Evolutionary conservation across 805 yeast species (phyloP), one percentile per base, ranked within the genome.

Genomic region (Wickerhamiella azymoides): DNA sequence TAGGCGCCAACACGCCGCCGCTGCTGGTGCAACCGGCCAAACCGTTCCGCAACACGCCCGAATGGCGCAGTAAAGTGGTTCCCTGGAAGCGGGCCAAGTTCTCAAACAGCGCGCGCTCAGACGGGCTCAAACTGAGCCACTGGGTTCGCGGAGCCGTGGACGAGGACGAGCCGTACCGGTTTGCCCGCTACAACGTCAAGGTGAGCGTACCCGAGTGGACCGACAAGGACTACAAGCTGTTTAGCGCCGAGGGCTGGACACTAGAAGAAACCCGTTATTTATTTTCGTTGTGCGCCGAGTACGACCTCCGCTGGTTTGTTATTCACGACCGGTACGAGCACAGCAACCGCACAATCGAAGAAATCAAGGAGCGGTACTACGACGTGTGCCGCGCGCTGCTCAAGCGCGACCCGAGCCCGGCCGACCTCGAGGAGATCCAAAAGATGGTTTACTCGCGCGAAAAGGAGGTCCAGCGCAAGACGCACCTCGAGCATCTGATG

Each of bases 1-100:
- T 92, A 36, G 98, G 99, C 5, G 88, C 92, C 35, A 85, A 85
- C 61, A 77, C 94, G 1, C 96, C 98, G 1, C 88, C 97, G 0
- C 74, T 73, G 7, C 72, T 71, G n/a, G 73, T 72, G n/a, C 68
- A 69, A 43, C 52, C 51, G 3, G 68, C 67, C 44, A 64, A 61
- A 44, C 71, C 76, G 51, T 78, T 78, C 57, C 80, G 79, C 51
- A 84, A 79, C 49, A 72, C 76, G 53, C 69, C 84, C 44, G 75
- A 75, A 48, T 68, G 76, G 54, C 65, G 66, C 37, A 69, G 73
- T 16, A 80, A 77, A 50, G 80, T 84, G 0, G 72, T 92, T 0
- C 86, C 95, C 0, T 92, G 99, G 99, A 71, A 75, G 1, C 68
- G 76, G 62, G 72, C 72, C 16, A 64, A 69, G 4, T 92, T 89